Evolutionary conservation across 805 yeast genomes (phyloP), one percentile per base, ranked within the genome.

Genomic region (Suhomyces xylopsoci): DNA sequence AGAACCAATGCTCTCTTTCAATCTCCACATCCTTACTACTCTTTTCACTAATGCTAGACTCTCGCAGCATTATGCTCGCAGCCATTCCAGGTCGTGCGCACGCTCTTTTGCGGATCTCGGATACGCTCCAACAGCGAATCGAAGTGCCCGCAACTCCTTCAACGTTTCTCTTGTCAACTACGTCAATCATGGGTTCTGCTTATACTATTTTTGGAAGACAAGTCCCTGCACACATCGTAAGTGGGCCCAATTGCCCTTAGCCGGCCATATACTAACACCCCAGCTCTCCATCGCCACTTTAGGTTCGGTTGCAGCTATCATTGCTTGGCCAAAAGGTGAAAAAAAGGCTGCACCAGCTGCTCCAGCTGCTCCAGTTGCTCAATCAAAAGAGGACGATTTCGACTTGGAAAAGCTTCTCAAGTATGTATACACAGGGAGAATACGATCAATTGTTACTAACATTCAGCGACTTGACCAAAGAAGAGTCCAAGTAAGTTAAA

Each of bases 141-240:
- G 42, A 38, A 38, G 42, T 38, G 42, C 19, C 42, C 20, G 42
- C 22, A 38, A 38, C 42, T 38, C 17, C 7, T 19, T 9, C 42
- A 19, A 17, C 42, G 20, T 19, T 38, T 38, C 20, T 17, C 42
- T 38, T 22, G 3, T 12, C 17, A 44, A 26, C 24, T n/a, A 44
- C 45, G 25, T 24, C 32, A 47, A 38, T 8, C 43, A 74, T 74
- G 79, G 78, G 68, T 58, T 64, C 76, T 48, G 70, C 77, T 55
- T 74, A 74, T 56, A 71, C 74, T 47, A 68, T 74, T 51, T 69
- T 74, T 44, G 79, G 79, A 52, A 74, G 58, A 64, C 77, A 74
- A 65, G 79, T 74, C 55, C 78, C 76, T 53, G 67, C 79, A 41
- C 77, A 74, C 60, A 58, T 71, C 54, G 79, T 74, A 73, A 20